A percentile compares a stretch with the other conserved stretches of the same genome.
Evolutionary conservation across 1,284 basidiomycete species (phyloP).

Genomic region (Ceratobasidium sp.): DNA sequence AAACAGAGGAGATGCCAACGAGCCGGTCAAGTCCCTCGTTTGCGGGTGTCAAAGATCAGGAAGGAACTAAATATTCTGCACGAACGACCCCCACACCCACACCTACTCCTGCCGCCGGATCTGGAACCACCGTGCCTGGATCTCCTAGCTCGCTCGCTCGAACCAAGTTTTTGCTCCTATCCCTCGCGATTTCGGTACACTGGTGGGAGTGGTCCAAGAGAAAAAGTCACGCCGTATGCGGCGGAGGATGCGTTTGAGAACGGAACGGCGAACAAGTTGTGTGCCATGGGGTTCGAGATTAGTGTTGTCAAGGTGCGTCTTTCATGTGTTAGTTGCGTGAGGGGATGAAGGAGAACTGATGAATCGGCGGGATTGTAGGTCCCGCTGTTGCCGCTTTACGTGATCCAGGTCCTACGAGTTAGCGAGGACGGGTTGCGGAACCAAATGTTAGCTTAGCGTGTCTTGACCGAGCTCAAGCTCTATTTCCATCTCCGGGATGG

Average conservation of each 20-base stretch:
- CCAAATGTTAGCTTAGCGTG: slow-evolving; percentile 94
- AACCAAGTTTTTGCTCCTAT: slow-evolving; percentile 75
- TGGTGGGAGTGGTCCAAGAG: slow-evolving; percentile 57
- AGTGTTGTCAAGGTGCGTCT: slow-evolving; percentile 89
- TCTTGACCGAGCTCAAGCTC: slow-evolving; percentile 93
- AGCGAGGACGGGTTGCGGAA: slow-evolving; percentile 98
- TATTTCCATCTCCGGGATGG: too few relatives aligned
- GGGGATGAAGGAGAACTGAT: background rate
- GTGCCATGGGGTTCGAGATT: slow-evolving; percentile 94
- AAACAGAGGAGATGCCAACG: slow-evolving; percentile 50
- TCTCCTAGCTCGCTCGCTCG: background rate
- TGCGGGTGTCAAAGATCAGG: slow-evolving; percentile 17
- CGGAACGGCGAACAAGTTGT: slow-evolving; percentile 77
- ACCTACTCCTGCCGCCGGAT: background rate
- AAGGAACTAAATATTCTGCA: slow-evolving; percentile 14
- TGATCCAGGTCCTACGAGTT: slow-evolving; percentile 93
- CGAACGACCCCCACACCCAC: slow-evolving; percentile 53
- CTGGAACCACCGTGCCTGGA: background rate
- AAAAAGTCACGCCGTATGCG: slow-evolving; percentile 70
- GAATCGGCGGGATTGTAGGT: slow-evolving; percentile 68
- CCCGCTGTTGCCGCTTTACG: slow-evolving; percentile 94
- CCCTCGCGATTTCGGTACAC: slow-evolving; percentile 69
- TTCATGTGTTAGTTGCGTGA: background rate
- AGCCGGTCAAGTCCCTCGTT: slow-evolving; percentile 39
- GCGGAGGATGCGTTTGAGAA: slow-evolving; percentile 78